Evolutionary conservation across 495 filamentous ascomycete genomes (phyloP).

Genomic region (Aspergillus indologenus): DNA sequence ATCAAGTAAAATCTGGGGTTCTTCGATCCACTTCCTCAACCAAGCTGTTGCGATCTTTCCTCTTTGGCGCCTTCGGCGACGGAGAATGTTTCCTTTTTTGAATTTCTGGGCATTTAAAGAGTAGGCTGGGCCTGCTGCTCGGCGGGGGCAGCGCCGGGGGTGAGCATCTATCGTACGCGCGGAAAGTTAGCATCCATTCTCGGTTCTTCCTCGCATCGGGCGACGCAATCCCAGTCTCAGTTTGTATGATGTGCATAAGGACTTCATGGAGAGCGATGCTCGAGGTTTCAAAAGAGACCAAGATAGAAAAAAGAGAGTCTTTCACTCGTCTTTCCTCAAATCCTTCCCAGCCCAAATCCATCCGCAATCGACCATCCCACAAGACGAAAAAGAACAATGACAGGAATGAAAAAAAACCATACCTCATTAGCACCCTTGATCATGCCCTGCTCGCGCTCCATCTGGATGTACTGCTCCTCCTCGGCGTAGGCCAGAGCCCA

Average conservation of each 20-base stretch:
- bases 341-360: neutral
- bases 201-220: too few relatives aligned
- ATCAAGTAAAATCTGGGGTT: too few relatives aligned
- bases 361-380: neutral
- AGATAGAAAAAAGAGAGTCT: too few relatives aligned
- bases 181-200: constrained; percentile 4
- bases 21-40: constrained; percentile 4
- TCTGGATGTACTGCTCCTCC: constrained; percentile 92
- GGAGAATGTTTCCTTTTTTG: constrained; percentile 1
- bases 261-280: too few relatives aligned
- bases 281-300: too few relatives aligned
- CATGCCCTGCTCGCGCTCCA: constrained; percentile 96
- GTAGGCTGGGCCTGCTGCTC: constrained; percentile 39
- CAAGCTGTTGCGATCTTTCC: constrained; percentile 17
- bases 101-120: constrained; percentile 35
- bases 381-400: constrained; percentile 1
- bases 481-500: constrained; percentile 90
- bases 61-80: constrained; percentile 15
- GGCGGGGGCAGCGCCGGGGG: constrained; percentile 37
- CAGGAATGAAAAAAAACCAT: constrained; percentile 27
- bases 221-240: too few relatives aligned
- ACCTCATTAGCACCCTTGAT: constrained; percentile 77
- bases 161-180: constrained; percentile 38
- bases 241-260: too few relatives aligned
- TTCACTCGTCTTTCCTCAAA: too few relatives aligned